Evolutionary conservation across 495 filamentous ascomycete species (phyloP), one percentile per base, ranked within the genome.

Genomic region (Penicillium manginii): DNA sequence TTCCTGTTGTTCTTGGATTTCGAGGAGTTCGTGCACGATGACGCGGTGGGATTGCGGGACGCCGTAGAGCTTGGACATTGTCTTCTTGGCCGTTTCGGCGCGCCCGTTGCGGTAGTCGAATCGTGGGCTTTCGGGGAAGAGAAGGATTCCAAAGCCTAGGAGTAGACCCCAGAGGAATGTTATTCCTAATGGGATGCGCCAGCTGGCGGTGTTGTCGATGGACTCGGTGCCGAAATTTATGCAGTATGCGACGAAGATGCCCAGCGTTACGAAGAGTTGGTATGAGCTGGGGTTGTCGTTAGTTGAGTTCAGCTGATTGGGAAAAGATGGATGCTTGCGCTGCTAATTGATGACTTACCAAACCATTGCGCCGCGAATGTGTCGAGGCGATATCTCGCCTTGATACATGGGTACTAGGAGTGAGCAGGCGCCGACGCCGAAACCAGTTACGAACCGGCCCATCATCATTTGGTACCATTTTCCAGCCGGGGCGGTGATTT

Each of bases 201-300:
- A 94, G 18, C 86, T 85, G 17, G 75, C 81, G 6, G 82, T 74
- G 52, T 61, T 65, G 3, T 52, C 39, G 12, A 67, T 64, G 2
- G 52, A 64, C 45, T 85, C 78, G 4, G 90, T 91, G 26, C 89
- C 90, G 61, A 78, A 93, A 64, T 93, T 91, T 74, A 93, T 84
- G 73, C 87, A 87, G 66, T 91, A 83, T 51, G 90, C 87, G 8
- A 86, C 78, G 72, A 91, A 91, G 62, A 93, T 94, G 35, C 91
- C 91, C 46, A 91, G 72, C 0, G 91, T 93, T 70, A 96, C 89
- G 76, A 93, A 91, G 6, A 94, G 79, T 72, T 94, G 90, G 73
- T 96, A 93, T 66, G 71, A 72, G 43, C 73, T 73, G 48, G 46
- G 4, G 9, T 10, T 46, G 15, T 12, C 21, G 21, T 19, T 33